Percentiles rank a stretch among this genome's conserved stretches.
These are phyloP conservation scores for Yamadazyma takamatsuzukensis DNA, from an alignment of 805 yeast genomes.

Conservation along the genomic window DNA sequence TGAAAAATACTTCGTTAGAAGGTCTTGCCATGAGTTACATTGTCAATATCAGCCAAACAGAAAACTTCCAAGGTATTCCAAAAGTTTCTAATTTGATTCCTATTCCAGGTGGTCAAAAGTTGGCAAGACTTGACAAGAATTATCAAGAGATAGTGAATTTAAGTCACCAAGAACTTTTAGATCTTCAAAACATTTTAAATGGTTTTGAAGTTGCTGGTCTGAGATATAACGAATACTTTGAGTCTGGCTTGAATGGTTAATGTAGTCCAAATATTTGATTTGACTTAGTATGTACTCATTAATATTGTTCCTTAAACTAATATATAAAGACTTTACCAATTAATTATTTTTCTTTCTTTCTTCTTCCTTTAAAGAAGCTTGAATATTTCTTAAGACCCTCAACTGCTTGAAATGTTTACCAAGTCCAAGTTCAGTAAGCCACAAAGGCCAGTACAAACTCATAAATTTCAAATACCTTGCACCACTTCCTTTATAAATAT, in stretches of 20 bases:
- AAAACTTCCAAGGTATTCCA: slow-evolving; percentile 37
- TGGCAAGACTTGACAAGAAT: slow-evolving; percentile 59
- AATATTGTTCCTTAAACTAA: too few relatives aligned
- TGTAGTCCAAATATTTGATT: too few relatives aligned
- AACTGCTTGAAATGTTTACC: slow-evolving; percentile 20
- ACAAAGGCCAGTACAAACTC: slow-evolving; percentile 19
- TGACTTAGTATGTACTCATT: too few relatives aligned
- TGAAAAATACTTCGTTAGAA: slow-evolving; percentile 58
- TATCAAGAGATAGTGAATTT: slow-evolving; percentile 40
- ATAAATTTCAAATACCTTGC: slow-evolving; percentile 15
- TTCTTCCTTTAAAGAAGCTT: too few relatives aligned
- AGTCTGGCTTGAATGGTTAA: slow-evolving; percentile 6
- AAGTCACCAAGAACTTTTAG: slow-evolving; percentile 52
- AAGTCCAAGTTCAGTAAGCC: slow-evolving; percentile 17
- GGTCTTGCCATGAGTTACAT: slow-evolving; percentile 37
- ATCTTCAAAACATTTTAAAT: slow-evolving; percentile 46
- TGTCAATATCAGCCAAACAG: slow-evolving; percentile 64
- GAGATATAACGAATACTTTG: slow-evolving; percentile 34
- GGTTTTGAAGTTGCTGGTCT: slow-evolving; percentile 49
- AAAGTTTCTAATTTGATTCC: slow-evolving; percentile 61
- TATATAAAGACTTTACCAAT: too few relatives aligned
- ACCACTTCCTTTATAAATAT: slow-evolving; percentile 21
- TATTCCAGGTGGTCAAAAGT: slow-evolving; percentile 71
- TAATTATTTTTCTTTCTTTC: too few relatives aligned
- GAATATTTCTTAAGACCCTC: slow-evolving; percentile 17